These are phyloP conservation scores for Bruguiera hainesii DNA, from an alignment of 441 rosid genomes.

Conservation along the genomic window DNA sequence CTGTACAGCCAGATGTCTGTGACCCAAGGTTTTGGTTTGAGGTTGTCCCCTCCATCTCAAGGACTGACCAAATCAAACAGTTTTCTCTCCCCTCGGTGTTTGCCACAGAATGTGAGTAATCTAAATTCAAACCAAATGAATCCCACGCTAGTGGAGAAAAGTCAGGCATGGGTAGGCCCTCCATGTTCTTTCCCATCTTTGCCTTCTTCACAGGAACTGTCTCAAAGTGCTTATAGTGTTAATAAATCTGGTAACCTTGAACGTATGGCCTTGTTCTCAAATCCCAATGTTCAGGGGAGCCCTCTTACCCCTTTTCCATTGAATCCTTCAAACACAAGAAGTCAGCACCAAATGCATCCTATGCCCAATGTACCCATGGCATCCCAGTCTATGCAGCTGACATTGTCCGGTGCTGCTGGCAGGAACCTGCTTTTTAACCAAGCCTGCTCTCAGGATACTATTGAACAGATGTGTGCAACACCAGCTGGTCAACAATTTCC, in stretches of 20 bases:
- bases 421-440: slow-evolving; percentile 26
- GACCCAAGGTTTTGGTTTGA: slow-evolving; percentile 42
- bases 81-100: slow-evolving; percentile 24
- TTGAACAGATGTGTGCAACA: slow-evolving; percentile 17
- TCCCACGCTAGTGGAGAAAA: slow-evolving; percentile 31
- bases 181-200: slow-evolving; percentile 27
- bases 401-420: slow-evolving; percentile 19
- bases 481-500: slow-evolving; percentile 33
- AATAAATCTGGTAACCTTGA: slow-evolving; percentile 25
- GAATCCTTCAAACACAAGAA: slow-evolving; percentile 19
- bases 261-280: slow-evolving; percentile 23
- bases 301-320: slow-evolving; percentile 25
- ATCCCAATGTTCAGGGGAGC: slow-evolving; percentile 36
- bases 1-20: slow-evolving; percentile 19
- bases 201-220: slow-evolving; percentile 28
- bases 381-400: slow-evolving; percentile 31
- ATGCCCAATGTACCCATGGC: slow-evolving; percentile 27
- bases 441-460: slow-evolving; percentile 23
- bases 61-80: slow-evolving; percentile 25
- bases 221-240: slow-evolving; percentile 32
- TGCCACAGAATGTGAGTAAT: slow-evolving; percentile 21
- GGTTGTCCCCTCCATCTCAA: slow-evolving; percentile 44
- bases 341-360: slow-evolving; percentile 32
- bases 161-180: slow-evolving; percentile 26
- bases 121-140: slow-evolving; percentile 21